These are phyloP conservation scores for Phytopythium helicoides DNA, from an alignment of 352 stramenopile genomes.

Conservation along the genomic window DNA sequence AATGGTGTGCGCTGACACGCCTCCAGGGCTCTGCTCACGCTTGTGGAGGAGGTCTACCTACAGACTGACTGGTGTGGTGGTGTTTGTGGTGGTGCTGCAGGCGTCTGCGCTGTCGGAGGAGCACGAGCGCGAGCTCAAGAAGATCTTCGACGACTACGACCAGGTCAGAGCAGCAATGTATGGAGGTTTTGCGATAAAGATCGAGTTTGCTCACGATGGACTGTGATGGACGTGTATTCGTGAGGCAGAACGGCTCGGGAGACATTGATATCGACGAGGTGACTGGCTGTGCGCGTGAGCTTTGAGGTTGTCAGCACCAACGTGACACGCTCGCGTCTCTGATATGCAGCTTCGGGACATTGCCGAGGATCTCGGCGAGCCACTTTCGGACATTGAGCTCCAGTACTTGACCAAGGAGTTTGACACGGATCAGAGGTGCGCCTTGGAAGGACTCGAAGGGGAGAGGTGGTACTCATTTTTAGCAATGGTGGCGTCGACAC, in stretches of 20 bases:
- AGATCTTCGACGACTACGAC: slow-evolving; percentile 80
- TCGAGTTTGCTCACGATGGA: too few relatives aligned
- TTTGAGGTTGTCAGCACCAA: neutral
- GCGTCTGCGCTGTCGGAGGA: slow-evolving; percentile 58
- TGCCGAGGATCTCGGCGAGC: slow-evolving; percentile 69
- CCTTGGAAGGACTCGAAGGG: neutral
- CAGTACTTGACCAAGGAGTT: slow-evolving; percentile 75
- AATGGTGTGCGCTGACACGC: too few relatives aligned
- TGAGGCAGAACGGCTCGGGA: slow-evolving; percentile 65
- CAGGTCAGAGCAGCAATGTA: slow-evolving; percentile 43
- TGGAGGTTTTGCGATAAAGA: too few relatives aligned
- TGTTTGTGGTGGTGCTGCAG: slow-evolving; percentile 7
- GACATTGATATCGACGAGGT: slow-evolving; percentile 75
- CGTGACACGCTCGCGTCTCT: neutral
- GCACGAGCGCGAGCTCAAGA: slow-evolving; percentile 64
- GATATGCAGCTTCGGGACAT: slow-evolving; percentile 54
- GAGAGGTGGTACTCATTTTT: neutral
- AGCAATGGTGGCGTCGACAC: neutral
- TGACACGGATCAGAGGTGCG: slow-evolving; percentile 60
- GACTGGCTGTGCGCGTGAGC: neutral
- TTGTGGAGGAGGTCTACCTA: too few relatives aligned
- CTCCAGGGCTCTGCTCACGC: too few relatives aligned
- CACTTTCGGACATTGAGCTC: slow-evolving; percentile 66
- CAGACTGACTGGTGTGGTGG: neutral
- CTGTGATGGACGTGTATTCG: neutral